phyloP scores from a whole-genome alignment of 2,329 filamentous ascomycete species.

The Claviceps sp. region DNA sequence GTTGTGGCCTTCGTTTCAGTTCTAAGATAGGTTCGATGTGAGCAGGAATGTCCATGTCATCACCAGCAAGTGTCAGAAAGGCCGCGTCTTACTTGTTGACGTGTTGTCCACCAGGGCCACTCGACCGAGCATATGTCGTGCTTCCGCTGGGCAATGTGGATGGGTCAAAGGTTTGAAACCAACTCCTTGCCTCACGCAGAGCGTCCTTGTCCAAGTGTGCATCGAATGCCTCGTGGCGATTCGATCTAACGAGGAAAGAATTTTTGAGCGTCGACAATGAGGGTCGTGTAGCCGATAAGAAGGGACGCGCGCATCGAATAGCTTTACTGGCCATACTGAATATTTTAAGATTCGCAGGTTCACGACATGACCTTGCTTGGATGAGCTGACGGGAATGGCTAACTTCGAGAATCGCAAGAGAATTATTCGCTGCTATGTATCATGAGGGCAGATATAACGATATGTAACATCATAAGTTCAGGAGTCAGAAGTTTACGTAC shows the following conservation, averaged over 20 bases:
- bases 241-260: conserved; percentile 11
- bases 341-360: neutral
- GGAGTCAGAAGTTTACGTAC: too few species aligned
- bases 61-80: neutral
- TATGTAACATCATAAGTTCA: too few species aligned
- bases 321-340: neutral
- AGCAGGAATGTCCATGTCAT: conserved; percentile 13
- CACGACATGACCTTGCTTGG: neutral
- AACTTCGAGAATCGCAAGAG: neutral
- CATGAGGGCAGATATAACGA: neutral
- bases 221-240: conserved; percentile 35
- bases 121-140: conserved; percentile 43
- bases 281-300: neutral
- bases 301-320: neutral
- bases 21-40: conserved; percentile 23
- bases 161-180: conserved; percentile 32
- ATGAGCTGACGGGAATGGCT: neutral
- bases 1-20: conserved; percentile 48
- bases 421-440: neutral
- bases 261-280: neutral
- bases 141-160: conserved; percentile 34
- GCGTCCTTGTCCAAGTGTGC: conserved; percentile 35
- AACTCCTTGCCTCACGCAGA: conserved; percentile 36
- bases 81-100: conserved; percentile 42
- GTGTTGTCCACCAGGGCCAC: conserved; percentile 47